Evolutionary conservation across 1,284 basidiomycete species (phyloP).

Genomic region (Sphagnurus paluster): DNA sequence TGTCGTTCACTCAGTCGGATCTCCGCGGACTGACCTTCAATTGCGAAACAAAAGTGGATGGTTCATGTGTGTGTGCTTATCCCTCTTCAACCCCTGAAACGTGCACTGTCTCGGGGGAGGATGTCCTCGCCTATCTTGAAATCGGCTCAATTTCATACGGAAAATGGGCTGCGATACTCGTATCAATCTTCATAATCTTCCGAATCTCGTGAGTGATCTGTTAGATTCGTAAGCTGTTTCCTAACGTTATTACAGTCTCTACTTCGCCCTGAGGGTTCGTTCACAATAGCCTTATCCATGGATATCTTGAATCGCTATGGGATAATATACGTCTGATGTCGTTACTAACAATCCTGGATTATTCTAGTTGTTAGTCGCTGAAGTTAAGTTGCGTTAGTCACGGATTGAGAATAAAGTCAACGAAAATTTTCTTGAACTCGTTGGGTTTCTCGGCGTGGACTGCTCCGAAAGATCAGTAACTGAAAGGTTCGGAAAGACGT

Average conservation of each 20-base stretch:
- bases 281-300: conserved; percentile 10
- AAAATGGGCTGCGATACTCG: conserved; percentile 36
- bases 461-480: conserved; percentile 21
- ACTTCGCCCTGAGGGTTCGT: conserved; percentile 16
- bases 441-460: conserved; percentile 56
- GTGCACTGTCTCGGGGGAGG: conserved; percentile 40
- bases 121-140: conserved; percentile 38
- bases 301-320: neutral
- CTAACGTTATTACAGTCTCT: conserved; percentile 8
- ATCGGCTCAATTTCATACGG: conserved; percentile 35
- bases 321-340: too few species aligned
- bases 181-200: conserved; percentile 36
- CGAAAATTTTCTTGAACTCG: conserved; percentile 28
- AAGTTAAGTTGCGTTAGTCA: too few species aligned
- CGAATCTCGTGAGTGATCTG: conserved; percentile 30
- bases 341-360: too few species aligned
- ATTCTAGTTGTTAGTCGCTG: too few species aligned
- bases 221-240: neutral
- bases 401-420: conserved; percentile 25
- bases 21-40: conserved; percentile 46
- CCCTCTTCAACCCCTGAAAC: conserved; percentile 35
- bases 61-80: conserved; percentile 37
- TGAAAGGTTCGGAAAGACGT: neutral
- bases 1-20: conserved; percentile 43
- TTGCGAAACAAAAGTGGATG: conserved; percentile 34